These are phyloP conservation scores for Rutstroemia sydowiana DNA, from an alignment of 2,329 filamentous ascomycete genomes.

Conservation along the genomic window DNA sequence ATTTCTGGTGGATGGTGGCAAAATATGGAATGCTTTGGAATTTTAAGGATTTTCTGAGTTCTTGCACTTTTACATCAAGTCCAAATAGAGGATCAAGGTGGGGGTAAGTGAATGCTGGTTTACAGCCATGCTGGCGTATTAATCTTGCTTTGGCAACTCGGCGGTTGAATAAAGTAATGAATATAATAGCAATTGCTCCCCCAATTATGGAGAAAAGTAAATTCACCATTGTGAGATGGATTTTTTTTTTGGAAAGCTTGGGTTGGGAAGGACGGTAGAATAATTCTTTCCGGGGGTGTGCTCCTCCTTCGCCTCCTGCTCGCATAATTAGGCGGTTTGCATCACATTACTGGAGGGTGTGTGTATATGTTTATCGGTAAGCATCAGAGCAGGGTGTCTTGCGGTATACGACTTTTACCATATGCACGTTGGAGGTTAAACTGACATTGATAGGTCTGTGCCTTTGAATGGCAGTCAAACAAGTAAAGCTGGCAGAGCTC, in stretches of 20 bases:
- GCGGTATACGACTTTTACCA: too few species aligned
- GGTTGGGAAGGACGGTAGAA: neutral
- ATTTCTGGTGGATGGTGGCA: neutral
- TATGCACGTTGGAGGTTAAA: too few species aligned
- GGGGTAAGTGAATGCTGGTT: neutral
- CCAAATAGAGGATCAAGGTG: conserved; percentile 4
- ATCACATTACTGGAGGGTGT: too few species aligned
- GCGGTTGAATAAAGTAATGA: neutral
- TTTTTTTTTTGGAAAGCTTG: neutral
- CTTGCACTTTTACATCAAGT: neutral
- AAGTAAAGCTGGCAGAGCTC: too few species aligned
- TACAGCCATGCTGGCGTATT: neutral
- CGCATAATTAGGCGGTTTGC: too few species aligned
- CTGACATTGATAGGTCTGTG: too few species aligned
- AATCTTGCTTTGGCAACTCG: neutral
- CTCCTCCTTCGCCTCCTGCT: too few species aligned
- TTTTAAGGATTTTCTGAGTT: neutral
- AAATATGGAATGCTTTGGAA: neutral
- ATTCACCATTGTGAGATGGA: neutral
- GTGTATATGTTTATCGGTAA: too few species aligned
- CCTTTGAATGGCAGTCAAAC: too few species aligned
- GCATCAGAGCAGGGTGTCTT: too few species aligned
- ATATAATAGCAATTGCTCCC: neutral
- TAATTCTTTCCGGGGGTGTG: too few species aligned
- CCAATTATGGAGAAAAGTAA: neutral